These are phyloP conservation scores for Gentiana macrophylla DNA, from an alignment of 257 asterid species.

Conservation along the genomic window DNA sequence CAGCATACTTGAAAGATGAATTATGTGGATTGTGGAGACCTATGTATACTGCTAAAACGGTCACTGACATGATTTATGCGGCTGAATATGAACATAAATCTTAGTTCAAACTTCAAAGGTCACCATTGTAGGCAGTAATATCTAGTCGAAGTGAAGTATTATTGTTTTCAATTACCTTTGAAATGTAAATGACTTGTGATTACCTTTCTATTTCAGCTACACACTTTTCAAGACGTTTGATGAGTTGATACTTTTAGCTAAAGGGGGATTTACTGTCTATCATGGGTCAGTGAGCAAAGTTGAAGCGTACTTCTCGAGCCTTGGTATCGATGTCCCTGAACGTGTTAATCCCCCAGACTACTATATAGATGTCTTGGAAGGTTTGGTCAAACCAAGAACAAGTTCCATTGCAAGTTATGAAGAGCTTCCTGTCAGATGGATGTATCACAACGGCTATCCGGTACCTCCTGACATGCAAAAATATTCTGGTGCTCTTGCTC, in stretches of 20 bases:
- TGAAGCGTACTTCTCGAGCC: constrained; percentile 68
- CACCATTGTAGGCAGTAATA: too few relatives aligned
- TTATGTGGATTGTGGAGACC: too few relatives aligned
- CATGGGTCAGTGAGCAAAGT: constrained; percentile 81
- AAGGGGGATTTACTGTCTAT: constrained; percentile 80
- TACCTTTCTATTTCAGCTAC: constrained; percentile 47
- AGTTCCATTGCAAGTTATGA: constrained; percentile 41
- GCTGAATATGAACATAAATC: too few relatives aligned
- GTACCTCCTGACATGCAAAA: constrained; percentile 63
- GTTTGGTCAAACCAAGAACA: constrained; percentile 53
- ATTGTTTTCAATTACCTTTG: too few relatives aligned
- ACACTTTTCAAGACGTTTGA: constrained; percentile 83
- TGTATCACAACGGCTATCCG: constrained; percentile 69
- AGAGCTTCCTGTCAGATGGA: constrained; percentile 88
- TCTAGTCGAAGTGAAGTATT: too few relatives aligned
- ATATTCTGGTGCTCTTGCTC: constrained; percentile 18
- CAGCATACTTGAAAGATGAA: too few relatives aligned
- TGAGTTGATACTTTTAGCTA: constrained; percentile 85
- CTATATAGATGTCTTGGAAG: constrained; percentile 84
- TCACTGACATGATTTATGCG: too few relatives aligned
- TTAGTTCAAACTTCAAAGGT: too few relatives aligned
- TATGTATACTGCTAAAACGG: too few relatives aligned
- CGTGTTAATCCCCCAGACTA: constrained; percentile 91
- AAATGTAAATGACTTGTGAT: constrained; percentile 1
- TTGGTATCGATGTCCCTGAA: constrained; percentile 64